Evolutionary conservation across 345 rosid species (phyloP).

Genomic region (Anacardium occidentale): DNA sequence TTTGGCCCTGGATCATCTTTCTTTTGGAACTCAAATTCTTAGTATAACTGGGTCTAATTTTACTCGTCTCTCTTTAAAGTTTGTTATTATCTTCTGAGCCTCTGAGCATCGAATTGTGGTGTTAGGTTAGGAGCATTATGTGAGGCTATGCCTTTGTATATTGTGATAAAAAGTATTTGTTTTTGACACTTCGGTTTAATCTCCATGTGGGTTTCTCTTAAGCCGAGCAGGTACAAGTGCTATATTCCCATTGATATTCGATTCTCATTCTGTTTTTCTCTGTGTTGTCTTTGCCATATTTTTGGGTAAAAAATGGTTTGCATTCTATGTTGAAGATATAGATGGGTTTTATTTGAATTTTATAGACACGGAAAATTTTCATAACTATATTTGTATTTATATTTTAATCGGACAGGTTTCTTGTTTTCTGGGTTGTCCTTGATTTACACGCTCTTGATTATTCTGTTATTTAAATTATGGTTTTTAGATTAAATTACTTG

Average conservation of each 20-base stretch:
- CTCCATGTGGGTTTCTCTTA: constrained; percentile 18
- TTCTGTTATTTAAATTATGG: constrained; percentile 18
- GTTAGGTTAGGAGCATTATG: neutral
- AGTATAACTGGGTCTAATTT: neutral
- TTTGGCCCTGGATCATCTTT: neutral
- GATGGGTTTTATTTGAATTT: constrained; percentile 6
- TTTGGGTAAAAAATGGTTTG: neutral
- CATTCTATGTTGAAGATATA: neutral
- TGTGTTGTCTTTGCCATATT: neutral
- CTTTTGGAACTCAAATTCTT: constrained; percentile 7
- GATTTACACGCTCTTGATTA: constrained; percentile 26
- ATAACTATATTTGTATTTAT: constrained; percentile 1
- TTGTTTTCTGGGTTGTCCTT: constrained; percentile 31
- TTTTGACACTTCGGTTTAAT: constrained; percentile 17
- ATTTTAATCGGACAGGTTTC: constrained; percentile 28
- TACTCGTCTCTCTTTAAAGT: too few species aligned
- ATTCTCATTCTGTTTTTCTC: neutral
- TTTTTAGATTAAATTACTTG: constrained; percentile 19
- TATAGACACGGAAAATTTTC: neutral
- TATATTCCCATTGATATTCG: constrained; percentile 15
- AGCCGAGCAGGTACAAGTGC: constrained; percentile 25
- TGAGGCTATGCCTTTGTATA: neutral
- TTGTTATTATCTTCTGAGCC: neutral
- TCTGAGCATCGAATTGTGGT: neutral
- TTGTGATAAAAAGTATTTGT: constrained; percentile 3